Base-by-base conservation (phyloP, 805 yeast species). In the Spathaspora passalidarum region DNA sequence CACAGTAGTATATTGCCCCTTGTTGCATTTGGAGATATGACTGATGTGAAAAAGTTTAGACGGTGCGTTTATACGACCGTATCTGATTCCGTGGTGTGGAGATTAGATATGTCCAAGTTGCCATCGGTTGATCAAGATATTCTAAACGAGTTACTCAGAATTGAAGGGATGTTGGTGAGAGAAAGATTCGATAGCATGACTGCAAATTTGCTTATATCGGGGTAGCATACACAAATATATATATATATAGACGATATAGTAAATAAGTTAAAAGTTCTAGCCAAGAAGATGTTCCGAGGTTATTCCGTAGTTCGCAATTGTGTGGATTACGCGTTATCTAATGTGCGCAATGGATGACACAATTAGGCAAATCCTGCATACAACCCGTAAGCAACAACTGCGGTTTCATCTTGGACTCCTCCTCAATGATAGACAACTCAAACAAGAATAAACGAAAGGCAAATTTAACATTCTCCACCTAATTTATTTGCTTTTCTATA, bases 151-250 rank as follows among this genome's bases (percentile, higher is more conserved):
- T 63, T 90, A 35, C 61, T 81, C 40, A 68, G 73, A 38, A 78
- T 89, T 25, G 79, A 84, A 23, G 68, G 85, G 50, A 76, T 80
- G 40, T 65, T 90, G 43, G 72, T 81, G 29, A 82, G 84, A 47
- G 89, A 81, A 55, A 70, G 96, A 51, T 84, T 85, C 55, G 88
- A 82, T 49, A 79, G 87, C 21, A 69, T 89, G 52, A 78, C 92
- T 2, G 88, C 94, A 2, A 88, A 86, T 59, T 76, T 90, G 19
- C 70, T 88, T 42, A 81, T 88, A 2, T 73, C 87, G 36, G 75
- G 82, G 9, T 79, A 56, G 17, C 10, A 19, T 3, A 36, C 13
- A 54, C n/a, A n/a, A n/a, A n/a, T n/a, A 23, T 36, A 22, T 17
- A 43, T 10, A 7, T 25, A 14, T 9, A 35, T 17, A 36, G 21